Conservation (phyloP, 257 asterid species). For the Nicotiana undulata region DNA sequence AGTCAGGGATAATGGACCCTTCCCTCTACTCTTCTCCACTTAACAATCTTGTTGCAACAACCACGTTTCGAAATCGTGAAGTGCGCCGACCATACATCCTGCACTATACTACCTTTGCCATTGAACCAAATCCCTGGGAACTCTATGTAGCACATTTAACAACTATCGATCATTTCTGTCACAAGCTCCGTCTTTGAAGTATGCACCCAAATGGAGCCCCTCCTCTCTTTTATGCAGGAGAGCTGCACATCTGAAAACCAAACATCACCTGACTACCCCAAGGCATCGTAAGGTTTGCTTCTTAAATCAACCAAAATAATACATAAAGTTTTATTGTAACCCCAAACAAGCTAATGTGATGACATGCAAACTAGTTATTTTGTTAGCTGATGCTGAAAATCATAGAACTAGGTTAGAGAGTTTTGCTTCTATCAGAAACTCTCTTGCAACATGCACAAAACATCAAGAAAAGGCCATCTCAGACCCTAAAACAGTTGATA, state of each 20-base stretch:
- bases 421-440: background rate
- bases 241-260: background rate
- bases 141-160: background rate
- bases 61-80: no score
- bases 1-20: background rate
- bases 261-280: background rate
- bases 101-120: background rate
- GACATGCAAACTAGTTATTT: background rate
- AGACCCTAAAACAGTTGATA: background rate
- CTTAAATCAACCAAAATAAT: background rate
- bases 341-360: background rate
- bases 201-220: background rate
- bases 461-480: background rate
- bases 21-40: background rate
- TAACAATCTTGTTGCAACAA: background rate
- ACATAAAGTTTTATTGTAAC: background rate
- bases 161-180: background rate
- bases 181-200: background rate
- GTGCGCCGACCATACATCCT: background rate
- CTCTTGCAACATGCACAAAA: background rate
- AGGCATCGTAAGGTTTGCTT: background rate
- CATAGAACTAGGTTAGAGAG: background rate
- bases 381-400: background rate
- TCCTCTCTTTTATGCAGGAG: background rate
- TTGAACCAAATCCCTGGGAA: background rate